These are phyloP conservation scores for Eucalyptus camaldulensis DNA, from an alignment of 345 rosid genomes.

Conservation along the genomic window DNA sequence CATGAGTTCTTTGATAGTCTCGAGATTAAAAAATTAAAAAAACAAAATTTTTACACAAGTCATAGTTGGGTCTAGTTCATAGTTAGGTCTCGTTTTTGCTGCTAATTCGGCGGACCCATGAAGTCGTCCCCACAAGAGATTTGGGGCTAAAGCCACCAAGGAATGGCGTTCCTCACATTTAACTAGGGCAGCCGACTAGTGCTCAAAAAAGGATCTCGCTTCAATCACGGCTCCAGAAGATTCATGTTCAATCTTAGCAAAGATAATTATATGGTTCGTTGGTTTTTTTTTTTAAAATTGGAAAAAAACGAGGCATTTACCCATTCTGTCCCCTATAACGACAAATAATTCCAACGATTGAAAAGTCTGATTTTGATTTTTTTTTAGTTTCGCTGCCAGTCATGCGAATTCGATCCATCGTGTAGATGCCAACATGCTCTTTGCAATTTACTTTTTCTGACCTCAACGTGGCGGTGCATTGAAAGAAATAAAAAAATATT, in stretches of 20 bases:
- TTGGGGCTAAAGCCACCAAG: neutral
- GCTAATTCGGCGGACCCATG: neutral
- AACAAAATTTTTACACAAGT: fast-evolving
- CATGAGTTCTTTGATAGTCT: neutral
- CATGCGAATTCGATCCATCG: neutral
- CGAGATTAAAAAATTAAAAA: neutral
- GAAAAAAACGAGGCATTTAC: neutral
- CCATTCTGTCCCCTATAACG: too few relatives aligned
- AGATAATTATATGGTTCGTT: neutral
- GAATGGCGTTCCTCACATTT: neutral
- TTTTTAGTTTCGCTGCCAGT: neutral
- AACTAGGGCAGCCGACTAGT: neutral
- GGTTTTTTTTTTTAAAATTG: too few relatives aligned
- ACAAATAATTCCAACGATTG: neutral
- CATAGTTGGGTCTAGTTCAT: neutral
- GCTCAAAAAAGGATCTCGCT: neutral
- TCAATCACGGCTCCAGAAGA: neutral
- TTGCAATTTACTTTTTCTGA: neutral
- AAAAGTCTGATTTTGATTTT: neutral
- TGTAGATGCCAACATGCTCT: neutral
- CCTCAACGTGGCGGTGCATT: neutral
- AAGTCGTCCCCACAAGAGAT: neutral
- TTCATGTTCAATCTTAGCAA: neutral
- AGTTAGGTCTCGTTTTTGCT: neutral
- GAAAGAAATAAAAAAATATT: neutral